A percentile compares a stretch with the other conserved stretches of the same genome.
Conservation (phyloP, 495 filamentous ascomycete genomes). For the Ascodesmis nigricans region DNA sequence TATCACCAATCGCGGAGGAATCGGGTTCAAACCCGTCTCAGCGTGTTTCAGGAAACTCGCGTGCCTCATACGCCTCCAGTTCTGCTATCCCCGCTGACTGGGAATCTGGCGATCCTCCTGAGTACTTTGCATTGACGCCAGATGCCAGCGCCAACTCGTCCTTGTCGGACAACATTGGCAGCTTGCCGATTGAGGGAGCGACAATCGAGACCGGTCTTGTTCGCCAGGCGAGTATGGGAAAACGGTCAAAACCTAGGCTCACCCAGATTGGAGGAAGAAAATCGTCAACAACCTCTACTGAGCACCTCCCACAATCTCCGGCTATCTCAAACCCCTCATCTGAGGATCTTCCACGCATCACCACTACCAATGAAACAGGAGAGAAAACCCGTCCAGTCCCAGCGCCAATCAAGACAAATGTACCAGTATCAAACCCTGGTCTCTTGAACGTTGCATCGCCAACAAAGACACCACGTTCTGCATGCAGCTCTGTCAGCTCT, state of each 20-base stretch:
- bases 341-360: conserved; percentile 9
- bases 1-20: conserved; percentile 81
- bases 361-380: neutral
- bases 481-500: too few relatives aligned
- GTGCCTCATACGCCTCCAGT: conserved; percentile 62
- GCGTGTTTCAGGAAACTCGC: conserved; percentile 28
- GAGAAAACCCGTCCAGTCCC: too few relatives aligned
- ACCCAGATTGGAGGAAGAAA: conserved; percentile 13
- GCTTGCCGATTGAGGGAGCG: conserved; percentile 14
- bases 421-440: neutral
- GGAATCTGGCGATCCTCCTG: conserved; percentile 20
- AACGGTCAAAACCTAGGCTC: conserved; percentile 17
- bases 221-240: conserved; percentile 32
- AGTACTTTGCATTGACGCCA: neutral
- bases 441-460: conserved; percentile 7
- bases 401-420: neutral
- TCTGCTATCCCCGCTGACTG: conserved; percentile 54
- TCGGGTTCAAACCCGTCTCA: too few relatives aligned
- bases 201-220: conserved; percentile 37
- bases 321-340: conserved; percentile 5
- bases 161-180: too few relatives aligned
- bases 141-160: too few relatives aligned
- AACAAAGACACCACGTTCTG: too few relatives aligned
- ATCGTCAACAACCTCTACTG: conserved; percentile 1
- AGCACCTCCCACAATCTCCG: too few relatives aligned